Conservation (phyloP, 2,329 filamentous ascomycete species). For the Fusarium sambucinum region DNA sequence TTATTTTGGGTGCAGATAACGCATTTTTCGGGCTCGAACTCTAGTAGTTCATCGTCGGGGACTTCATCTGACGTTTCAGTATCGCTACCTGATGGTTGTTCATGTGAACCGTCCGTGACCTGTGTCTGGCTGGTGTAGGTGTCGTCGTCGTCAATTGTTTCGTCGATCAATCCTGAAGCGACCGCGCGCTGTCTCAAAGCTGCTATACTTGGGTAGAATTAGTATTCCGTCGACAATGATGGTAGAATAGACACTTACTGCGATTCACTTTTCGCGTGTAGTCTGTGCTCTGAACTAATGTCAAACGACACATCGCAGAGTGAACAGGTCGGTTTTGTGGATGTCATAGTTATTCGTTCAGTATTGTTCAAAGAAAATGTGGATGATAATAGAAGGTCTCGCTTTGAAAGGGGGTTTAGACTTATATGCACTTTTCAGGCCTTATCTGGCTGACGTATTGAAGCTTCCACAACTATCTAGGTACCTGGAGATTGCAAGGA, state of each 20-base stretch:
- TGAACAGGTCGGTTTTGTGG: constrained; percentile 1
- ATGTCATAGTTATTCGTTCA: neutral
- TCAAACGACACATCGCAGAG: constrained; percentile 16
- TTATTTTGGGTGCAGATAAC: constrained; percentile 57
- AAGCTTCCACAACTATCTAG: too few relatives aligned
- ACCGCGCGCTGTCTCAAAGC: constrained; percentile 3
- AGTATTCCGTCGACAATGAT: fast-evolving
- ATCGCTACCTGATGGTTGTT: neutral
- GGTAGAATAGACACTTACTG: neutral
- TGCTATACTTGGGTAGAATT: neutral
- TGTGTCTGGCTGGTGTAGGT: neutral
- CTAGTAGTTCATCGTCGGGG: neutral
- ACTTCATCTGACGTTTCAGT: neutral
- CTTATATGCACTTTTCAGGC: too few relatives aligned
- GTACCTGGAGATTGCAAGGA: too few relatives aligned
- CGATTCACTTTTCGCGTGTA: constrained; percentile 19
- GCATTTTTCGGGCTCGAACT: constrained; percentile 52
- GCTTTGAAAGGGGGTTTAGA: too few relatives aligned
- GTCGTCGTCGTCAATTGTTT: neutral
- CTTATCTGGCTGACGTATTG: neutral
- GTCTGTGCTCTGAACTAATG: constrained; percentile 15
- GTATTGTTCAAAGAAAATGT: neutral
- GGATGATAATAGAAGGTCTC: too few relatives aligned
- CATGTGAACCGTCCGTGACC: neutral
- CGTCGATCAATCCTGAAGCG: constrained; percentile 5